A percentile compares a stretch with the other conserved stretches of the same genome.
These are phyloP conservation scores for Colletotrichum sp. DNA, from an alignment of 2,329 filamentous ascomycete species.

Conservation along the genomic window DNA sequence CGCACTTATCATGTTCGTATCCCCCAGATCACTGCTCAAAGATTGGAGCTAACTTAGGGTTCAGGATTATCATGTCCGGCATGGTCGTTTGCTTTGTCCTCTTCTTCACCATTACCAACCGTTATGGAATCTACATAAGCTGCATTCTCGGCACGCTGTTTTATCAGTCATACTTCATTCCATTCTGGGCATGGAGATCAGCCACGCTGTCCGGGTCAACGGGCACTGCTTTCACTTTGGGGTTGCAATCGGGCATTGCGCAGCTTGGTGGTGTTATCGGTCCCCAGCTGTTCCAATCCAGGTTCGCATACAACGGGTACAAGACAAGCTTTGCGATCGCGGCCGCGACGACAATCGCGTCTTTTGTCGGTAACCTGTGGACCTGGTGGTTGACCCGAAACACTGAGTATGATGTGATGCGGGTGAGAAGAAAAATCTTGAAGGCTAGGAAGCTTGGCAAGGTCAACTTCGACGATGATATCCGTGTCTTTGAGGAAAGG, in stretches of 20 bases:
- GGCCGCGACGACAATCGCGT: conserved; percentile 24
- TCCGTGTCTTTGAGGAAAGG: not conserved
- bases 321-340: conserved; percentile 29
- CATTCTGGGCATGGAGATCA: conserved; percentile 51
- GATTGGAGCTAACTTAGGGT: too few species aligned
- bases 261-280: conserved; percentile 51
- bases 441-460: conserved; percentile 20
- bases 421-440: conserved; percentile 21
- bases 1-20: conserved; percentile 37
- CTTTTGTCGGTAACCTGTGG: conserved; percentile 27
- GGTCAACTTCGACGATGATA: conserved; percentile 6
- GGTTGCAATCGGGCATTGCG: conserved; percentile 44
- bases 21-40: too few species aligned
- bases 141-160: conserved; percentile 49
- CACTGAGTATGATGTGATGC: conserved; percentile 28
- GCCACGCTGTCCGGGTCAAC: conserved; percentile 45
- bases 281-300: conserved; percentile 46
- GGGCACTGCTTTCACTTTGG: conserved; percentile 48
- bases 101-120: conserved; percentile 40
- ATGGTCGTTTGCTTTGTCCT: conserved; percentile 48
- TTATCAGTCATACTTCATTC: conserved; percentile 47
- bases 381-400: conserved; percentile 30
- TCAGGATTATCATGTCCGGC: conserved; percentile 39
- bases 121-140: conserved; percentile 46
- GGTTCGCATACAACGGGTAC: conserved; percentile 41